Evolutionary conservation across 768 basidiomycete genomes (phyloP), one percentile per base, ranked within the genome.

Genomic region (Strobilomyces dryophilus): DNA sequence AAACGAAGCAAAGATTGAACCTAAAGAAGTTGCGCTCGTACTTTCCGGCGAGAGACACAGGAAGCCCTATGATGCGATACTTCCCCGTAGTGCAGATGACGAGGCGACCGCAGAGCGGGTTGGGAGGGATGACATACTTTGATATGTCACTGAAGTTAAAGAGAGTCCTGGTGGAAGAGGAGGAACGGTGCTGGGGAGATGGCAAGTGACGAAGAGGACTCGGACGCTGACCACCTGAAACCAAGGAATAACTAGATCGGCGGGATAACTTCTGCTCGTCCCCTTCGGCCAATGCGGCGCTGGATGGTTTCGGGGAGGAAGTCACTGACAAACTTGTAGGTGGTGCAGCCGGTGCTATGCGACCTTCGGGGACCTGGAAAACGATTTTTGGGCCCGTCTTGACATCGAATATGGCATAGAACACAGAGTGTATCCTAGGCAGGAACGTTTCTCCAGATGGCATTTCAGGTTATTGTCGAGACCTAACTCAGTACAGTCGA

Each of bases 1-100:
- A 99, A 4, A 98, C 95, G 68, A 98, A 97, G 70, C 95, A 98
- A 26, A 98, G 73, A 66, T 98, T 98, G 72, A 90, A 98, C 57
- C 87, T 79, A 70, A 97, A 95, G 68, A 88, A 92, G 64, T 94
- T 89, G 26, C 95, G 79, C 51, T 82, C 76, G 65, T 98, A 97
- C 58, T 76, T 81, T 45, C 83, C 89, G 47, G 78, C 76, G 47
- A 94, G 74, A 56, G 87, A 81, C 42, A 92, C 85, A 3, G 97
- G 97, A 64, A 95, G 93, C 1, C 95, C 95, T 45, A 97, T 86
- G 51, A 99, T 84, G 53, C 93, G 85, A 67, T 92, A 87, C 32
- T 79, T 82, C 41, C 80, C 80, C 0, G 90, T 89, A 10, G 92
- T 80, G 58, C 90, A 93, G 17, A 85, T 92, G 43, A 98, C 89